Conservation (phyloP, 768 basidiomycete genomes). For the Myochromella boudieri region DNA sequence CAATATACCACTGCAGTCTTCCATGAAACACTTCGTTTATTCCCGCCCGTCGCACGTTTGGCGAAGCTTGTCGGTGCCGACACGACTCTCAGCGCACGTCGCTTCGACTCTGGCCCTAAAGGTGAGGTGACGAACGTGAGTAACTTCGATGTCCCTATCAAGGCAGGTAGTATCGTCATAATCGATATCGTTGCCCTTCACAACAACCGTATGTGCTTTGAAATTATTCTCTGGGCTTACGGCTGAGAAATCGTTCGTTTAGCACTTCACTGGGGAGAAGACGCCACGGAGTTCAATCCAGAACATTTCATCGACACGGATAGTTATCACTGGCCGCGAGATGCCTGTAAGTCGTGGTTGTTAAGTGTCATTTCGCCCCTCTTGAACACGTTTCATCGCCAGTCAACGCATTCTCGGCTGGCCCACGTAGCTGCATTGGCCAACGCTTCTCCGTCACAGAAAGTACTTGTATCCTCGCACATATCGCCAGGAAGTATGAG, state of each 20-base stretch:
- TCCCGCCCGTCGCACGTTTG: slow-evolving; percentile 37
- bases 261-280: slow-evolving; percentile 53
- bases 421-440: slow-evolving; percentile 48
- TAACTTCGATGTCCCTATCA: slow-evolving; percentile 33
- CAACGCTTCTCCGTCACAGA: slow-evolving; percentile 47
- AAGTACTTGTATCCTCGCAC: slow-evolving; percentile 41
- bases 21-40: slow-evolving; percentile 46
- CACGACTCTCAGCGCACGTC: slow-evolving; percentile 30
- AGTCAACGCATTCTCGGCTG: slow-evolving; percentile 46
- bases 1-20: slow-evolving; percentile 42
- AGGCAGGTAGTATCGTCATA: slow-evolving; percentile 35
- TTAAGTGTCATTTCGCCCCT: not conserved
- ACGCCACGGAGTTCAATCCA: slow-evolving; percentile 43
- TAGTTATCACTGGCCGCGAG: slow-evolving; percentile 49
- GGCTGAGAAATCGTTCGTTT: not conserved
- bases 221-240: not conserved
- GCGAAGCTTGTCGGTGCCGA: slow-evolving; percentile 33
- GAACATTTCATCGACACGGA: slow-evolving; percentile 51
- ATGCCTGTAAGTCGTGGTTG: slow-evolving; percentile 40
- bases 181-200: slow-evolving; percentile 45
- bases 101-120: slow-evolving; percentile 26
- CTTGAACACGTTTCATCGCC: not conserved
- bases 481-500: slow-evolving; percentile 39
- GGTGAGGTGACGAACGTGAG: slow-evolving; percentile 28
- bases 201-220: slow-evolving; percentile 40